These are phyloP conservation scores for Ceratobasidium sp. DNA, from an alignment of 1,284 basidiomycete genomes.

Conservation along the genomic window DNA sequence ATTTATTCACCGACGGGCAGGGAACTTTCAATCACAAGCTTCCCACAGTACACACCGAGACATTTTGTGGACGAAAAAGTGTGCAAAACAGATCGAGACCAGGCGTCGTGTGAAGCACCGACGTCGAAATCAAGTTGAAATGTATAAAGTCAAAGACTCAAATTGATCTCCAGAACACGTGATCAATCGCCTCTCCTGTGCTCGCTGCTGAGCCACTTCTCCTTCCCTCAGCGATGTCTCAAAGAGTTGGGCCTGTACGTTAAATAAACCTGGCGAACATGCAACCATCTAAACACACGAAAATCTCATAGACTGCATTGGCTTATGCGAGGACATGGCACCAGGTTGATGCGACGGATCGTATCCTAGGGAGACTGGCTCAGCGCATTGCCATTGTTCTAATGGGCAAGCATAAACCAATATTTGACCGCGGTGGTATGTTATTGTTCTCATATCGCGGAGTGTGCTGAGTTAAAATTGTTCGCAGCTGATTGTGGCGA, in stretches of 20 bases:
- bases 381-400: constrained; percentile 93
- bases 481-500: constrained; percentile 90
- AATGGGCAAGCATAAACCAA: constrained; percentile 99
- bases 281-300: too few species aligned
- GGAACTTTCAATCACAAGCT: neutral
- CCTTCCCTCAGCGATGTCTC: constrained; percentile 19
- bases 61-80: neutral
- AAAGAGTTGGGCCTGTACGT: constrained; percentile 36
- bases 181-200: too few species aligned
- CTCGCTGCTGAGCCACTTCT: too few species aligned
- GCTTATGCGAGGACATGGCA: constrained; percentile 97
- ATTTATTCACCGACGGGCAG: neutral
- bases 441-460: constrained; percentile 43
- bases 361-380: constrained; percentile 94
- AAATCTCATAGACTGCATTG: constrained; percentile 91
- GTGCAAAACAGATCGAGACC: neutral
- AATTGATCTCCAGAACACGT: too few species aligned
- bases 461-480: neutral
- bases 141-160: too few species aligned
- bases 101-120: too few species aligned
- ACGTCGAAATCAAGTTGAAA: too few species aligned
- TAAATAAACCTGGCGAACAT: too few species aligned
- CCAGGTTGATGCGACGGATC: constrained; percentile 90
- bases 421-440: constrained; percentile 91
- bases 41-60: neutral